Percentiles rank a stretch among this genome's conserved stretches.
These are phyloP conservation scores for Chlamydomonas asymmetrica DNA, from an alignment of 139 green algal species.

Conservation along the genomic window DNA sequence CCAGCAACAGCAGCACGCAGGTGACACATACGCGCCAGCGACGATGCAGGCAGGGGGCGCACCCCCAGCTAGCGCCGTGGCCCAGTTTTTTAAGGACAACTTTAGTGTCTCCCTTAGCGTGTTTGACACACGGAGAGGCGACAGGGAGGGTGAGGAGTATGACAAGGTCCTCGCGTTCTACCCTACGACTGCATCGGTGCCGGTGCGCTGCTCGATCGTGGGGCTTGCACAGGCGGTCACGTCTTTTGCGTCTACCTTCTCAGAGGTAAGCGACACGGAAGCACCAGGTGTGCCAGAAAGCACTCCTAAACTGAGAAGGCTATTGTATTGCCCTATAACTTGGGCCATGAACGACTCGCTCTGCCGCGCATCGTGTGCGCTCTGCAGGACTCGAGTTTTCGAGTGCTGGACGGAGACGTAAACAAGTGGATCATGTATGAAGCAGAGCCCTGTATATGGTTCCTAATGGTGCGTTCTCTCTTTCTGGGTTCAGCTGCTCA, in stretches of 20 bases:
- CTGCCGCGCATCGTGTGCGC: too few relatives aligned
- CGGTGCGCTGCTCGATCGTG: constrained; percentile 22
- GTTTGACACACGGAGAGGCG: constrained; percentile 17
- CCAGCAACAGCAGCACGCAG: too few relatives aligned
- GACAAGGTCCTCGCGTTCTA: constrained; percentile 34
- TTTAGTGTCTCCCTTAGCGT: constrained; percentile 12
- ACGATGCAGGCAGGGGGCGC: too few relatives aligned
- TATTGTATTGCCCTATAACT: too few relatives aligned
- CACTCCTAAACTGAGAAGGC: too few relatives aligned
- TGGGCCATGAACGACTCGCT: too few relatives aligned
- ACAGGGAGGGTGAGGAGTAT: constrained; percentile 24
- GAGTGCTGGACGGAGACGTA: too few relatives aligned
- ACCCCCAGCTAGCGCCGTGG: constrained; percentile 14
- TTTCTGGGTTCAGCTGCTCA: not conserved
- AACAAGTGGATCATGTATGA: constrained; percentile 34
- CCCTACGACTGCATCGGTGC: constrained; percentile 9
- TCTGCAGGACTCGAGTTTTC: too few relatives aligned
- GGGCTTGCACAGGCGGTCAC: constrained; percentile 29
- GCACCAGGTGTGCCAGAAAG: too few relatives aligned
- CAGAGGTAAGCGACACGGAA: constrained; percentile 15
- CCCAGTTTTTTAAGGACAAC: constrained; percentile 7
- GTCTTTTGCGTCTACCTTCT: constrained; percentile 6
- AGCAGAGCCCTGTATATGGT: constrained; percentile 18
- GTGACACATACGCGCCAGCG: too few relatives aligned
- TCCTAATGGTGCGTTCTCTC: constrained; percentile 1